phyloP scores from a whole-genome alignment of 495 filamentous ascomycete species.

The Xylaria telfairii region DNA sequence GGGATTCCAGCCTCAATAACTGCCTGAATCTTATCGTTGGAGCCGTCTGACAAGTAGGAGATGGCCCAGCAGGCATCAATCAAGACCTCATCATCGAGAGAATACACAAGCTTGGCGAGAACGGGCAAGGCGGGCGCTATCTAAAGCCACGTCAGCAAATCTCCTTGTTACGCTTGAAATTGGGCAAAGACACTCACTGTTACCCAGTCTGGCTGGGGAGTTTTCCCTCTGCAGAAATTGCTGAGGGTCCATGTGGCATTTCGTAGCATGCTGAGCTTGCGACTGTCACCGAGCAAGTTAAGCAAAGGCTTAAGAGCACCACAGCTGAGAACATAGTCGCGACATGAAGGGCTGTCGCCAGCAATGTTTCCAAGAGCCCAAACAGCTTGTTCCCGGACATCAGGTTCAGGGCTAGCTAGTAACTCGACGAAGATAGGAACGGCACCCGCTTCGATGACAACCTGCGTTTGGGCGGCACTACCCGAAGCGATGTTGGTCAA shows the following conservation, averaged over 20 bases:
- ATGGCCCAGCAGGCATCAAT: conserved; percentile 99
- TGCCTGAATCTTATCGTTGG: conserved; percentile 99
- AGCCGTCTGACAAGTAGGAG: conserved; percentile 97
- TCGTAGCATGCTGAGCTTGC: conserved; percentile 98
- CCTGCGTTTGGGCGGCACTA: conserved; percentile 95
- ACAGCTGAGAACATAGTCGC: conserved; percentile 89
- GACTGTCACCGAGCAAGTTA: conserved; percentile 89
- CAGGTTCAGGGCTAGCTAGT: conserved; percentile 91
- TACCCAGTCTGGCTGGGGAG: conserved; percentile 96
- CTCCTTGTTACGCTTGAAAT: background rate
- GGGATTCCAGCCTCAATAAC: conserved; percentile 99
- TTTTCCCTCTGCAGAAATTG: conserved; percentile 99
- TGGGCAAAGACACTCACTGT: conserved; percentile 66
- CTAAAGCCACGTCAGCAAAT: conserved; percentile 55
- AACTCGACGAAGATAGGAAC: conserved; percentile 99
- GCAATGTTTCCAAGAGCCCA: conserved; percentile 99
- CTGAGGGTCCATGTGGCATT: conserved; percentile 99
- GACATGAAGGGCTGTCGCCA: conserved; percentile 95
- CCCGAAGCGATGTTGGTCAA: conserved; percentile 99
- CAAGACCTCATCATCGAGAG: conserved; percentile 95
- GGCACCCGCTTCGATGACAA: conserved; percentile 97
- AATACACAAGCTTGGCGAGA: conserved; percentile 96
- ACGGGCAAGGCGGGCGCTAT: conserved; percentile 97
- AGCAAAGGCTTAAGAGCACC: conserved; percentile 92
- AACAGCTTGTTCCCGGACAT: conserved; percentile 98